Conservation (phyloP, 2,329 filamentous ascomycete genomes). For the Myrmaecium sp. region DNA sequence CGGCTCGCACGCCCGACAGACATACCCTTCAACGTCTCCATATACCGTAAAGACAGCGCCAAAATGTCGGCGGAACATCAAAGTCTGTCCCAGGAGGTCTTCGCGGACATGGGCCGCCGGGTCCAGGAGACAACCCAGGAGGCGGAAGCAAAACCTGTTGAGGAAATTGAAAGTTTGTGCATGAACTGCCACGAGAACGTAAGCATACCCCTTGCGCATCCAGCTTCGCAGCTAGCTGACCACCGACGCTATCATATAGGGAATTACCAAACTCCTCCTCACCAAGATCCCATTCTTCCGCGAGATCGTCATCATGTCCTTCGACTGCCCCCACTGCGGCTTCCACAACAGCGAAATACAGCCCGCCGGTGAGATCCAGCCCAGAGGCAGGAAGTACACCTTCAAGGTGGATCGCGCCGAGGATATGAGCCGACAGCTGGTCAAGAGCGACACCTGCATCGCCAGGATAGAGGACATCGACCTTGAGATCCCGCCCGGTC, state of each 20-base stretch:
- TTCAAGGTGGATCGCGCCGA: constrained; percentile 54
- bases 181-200: constrained; percentile 38
- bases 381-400: constrained; percentile 70
- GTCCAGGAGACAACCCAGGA: constrained; percentile 25
- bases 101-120: constrained; percentile 34
- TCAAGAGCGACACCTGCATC: constrained; percentile 77
- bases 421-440: constrained; percentile 73
- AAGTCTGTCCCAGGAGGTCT: constrained; percentile 29
- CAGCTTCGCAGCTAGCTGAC: constrained; percentile 6
- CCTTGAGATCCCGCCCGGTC: constrained; percentile 79
- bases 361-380: constrained; percentile 79
- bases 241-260: constrained; percentile 32
- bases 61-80: constrained; percentile 17
- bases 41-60: no score
- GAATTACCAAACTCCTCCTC: constrained; percentile 69
- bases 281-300: constrained; percentile 94
- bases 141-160: constrained; percentile 30
- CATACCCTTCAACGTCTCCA: no score
- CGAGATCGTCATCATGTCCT: constrained; percentile 95
- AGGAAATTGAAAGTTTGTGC: constrained; percentile 36
- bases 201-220: constrained; percentile 6
- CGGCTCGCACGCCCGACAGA: no score
- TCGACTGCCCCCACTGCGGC: constrained; percentile 76
- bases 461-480: constrained; percentile 85
- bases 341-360: constrained; percentile 90